Evolutionary conservation across 148 eudicot genomes (phyloP), one percentile per base, ranked within the genome.

Genomic region (Fagopyrum tataricum): DNA sequence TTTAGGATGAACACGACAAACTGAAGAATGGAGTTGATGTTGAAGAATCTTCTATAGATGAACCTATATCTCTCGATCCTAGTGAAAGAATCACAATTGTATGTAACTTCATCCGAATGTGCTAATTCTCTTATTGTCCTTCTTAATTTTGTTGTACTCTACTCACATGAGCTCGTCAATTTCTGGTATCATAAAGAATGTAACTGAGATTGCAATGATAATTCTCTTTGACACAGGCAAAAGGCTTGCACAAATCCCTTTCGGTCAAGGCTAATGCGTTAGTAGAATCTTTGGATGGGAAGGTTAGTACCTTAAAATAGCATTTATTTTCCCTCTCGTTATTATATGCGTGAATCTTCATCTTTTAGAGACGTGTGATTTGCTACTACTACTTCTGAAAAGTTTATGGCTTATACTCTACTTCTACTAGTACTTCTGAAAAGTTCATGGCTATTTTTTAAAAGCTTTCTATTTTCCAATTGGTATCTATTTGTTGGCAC

Each of bases 201-300:
- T 18, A 53, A n/a, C 17, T 64, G 69, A 31, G 69, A 44, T n/a
- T 55, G 47, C 47, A 40, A 53, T 62, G 70, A 55, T 76, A 40
- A 53, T 76, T 74, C 23, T 75, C 73, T 75, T 39, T 79, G 42
- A 66, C 52, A 20, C 73, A 95, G 98, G 98, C 88, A 42, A 95
- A 91, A 84, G 80, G 81, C 73, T 84, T 95, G 74, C 92, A 81
- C 9, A 90, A 96, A 43, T 77, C 85, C 47, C 84, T 91, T 73
- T 85, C 96, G 62, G 86, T 75, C 77, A 90, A 85, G 85, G 90
- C 96, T 67, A 73, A 76, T 74, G 84, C 86, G 74, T 71, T 90
- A 58, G 84, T 87, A 74, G 97, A 95, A 81, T 76, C 97, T 73
- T 81, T 88, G 84, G 98, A 95, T 77, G 98, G 89, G 77, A 95